Conservation (phyloP, 2,329 filamentous ascomycete genomes). For the Epichloe festucae region DNA sequence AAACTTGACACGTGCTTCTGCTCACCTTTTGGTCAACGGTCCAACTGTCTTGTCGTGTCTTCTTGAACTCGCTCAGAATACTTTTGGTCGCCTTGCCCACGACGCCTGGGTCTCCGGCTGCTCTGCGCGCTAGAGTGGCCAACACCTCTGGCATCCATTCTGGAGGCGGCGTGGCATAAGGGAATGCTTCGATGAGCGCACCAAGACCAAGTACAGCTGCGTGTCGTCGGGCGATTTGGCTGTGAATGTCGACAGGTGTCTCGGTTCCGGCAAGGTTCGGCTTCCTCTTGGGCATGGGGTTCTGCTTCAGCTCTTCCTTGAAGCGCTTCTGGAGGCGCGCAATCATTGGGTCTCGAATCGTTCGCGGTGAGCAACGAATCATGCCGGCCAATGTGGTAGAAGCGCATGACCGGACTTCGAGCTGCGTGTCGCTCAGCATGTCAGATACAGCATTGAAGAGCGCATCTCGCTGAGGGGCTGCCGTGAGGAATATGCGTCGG, state of each 20-base stretch:
- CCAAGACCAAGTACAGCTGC: conserved; percentile 86
- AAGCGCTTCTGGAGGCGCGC: conserved; percentile 65
- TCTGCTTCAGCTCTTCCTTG: conserved; percentile 60
- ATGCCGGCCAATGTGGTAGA: conserved; percentile 88
- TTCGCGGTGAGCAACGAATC: conserved; percentile 85
- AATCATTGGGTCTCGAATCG: conserved; percentile 68
- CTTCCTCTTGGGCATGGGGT: conserved; percentile 71
- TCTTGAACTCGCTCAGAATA: conserved; percentile 95
- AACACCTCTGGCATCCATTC: conserved; percentile 88
- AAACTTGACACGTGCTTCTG: conserved; percentile 5
- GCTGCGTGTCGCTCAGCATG: conserved; percentile 84
- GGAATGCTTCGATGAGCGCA: conserved; percentile 87
- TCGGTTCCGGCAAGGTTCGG: conserved; percentile 49
- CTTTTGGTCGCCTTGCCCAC: conserved; percentile 93
- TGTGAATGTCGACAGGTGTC: conserved; percentile 57
- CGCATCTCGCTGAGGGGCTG: conserved; percentile 57
- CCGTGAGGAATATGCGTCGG: conserved; percentile 81
- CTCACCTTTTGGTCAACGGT: conserved; percentile 91
- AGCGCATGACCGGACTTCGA: conserved; percentile 90
- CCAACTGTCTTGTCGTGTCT: conserved; percentile 98
- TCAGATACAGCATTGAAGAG: conserved; percentile 88
- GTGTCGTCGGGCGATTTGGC: conserved; percentile 70
- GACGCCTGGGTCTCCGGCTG: conserved; percentile 78
- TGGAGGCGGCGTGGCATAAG: conserved; percentile 86
- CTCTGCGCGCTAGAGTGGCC: conserved; percentile 69